A percentile compares a stretch with the other conserved stretches of the same genome.
Conservation (phyloP, 345 rosid genomes). For the Trapa bicornis region DNA sequence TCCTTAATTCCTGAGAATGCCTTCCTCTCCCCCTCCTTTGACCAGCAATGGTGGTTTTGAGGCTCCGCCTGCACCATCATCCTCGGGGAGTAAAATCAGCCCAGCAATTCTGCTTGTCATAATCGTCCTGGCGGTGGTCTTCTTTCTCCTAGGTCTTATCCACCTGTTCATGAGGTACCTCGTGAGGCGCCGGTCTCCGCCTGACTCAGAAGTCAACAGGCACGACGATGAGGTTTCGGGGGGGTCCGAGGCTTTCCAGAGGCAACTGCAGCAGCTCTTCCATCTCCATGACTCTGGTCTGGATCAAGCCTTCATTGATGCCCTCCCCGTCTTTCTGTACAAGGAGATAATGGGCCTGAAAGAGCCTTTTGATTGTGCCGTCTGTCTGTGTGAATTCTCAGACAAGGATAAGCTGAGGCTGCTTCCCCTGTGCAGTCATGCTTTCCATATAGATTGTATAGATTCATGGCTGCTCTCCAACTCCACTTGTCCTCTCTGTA, state of each 20-base stretch:
- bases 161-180: constrained; percentile 53
- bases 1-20: constrained; percentile 16
- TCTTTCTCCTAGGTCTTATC: constrained; percentile 61
- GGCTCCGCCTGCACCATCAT: constrained; percentile 16
- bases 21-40: constrained; percentile 22
- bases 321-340: constrained; percentile 71
- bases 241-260: constrained; percentile 52
- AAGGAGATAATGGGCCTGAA: constrained; percentile 51
- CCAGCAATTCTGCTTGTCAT: constrained; percentile 53
- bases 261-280: constrained; percentile 84
- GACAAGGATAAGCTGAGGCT: constrained; percentile 62
- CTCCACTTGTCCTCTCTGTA: constrained; percentile 89
- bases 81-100: constrained; percentile 33
- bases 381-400: constrained; percentile 70
- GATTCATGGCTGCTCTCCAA: constrained; percentile 87
- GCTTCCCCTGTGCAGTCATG: constrained; percentile 81
- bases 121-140: constrained; percentile 48
- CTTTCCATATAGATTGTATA: constrained; percentile 82
- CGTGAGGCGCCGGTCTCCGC: constrained; percentile 43
- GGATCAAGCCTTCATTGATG: constrained; percentile 80
- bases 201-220: constrained; percentile 32
- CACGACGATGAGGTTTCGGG: constrained; percentile 46
- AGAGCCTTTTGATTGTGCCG: constrained; percentile 88
- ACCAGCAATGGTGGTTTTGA: constrained; percentile 20
- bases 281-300: constrained; percentile 89